Conservation (phyloP, 495 filamentous ascomycete species). For the Aspergillus campestris region DNA sequence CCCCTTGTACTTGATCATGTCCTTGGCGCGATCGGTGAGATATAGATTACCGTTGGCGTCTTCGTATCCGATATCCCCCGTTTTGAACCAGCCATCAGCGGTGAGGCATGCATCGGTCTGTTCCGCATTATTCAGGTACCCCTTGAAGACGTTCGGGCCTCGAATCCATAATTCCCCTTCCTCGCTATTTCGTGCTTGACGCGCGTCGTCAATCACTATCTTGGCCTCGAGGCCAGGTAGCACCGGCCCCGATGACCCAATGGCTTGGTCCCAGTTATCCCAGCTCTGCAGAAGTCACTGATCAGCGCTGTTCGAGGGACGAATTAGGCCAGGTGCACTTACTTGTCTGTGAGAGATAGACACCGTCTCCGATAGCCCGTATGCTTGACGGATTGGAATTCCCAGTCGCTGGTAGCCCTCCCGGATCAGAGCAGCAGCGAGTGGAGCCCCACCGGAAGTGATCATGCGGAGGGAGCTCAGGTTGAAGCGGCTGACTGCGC, state of each 20-base stretch:
- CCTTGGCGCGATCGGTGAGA: slow-evolving; percentile 74
- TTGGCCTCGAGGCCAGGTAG: no score
- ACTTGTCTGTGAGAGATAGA: slow-evolving; percentile 33
- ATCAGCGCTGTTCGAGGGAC: no score
- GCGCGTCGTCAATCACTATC: no score
- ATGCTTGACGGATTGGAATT: slow-evolving; percentile 61
- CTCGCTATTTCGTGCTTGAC: no score
- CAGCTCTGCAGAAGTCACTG: no score
- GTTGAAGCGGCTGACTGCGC: slow-evolving; percentile 57
- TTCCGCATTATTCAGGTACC: no score
- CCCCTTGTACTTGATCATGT: slow-evolving; percentile 73
- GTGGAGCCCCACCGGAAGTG: slow-evolving; percentile 67
- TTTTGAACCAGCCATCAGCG: slow-evolving; percentile 40
- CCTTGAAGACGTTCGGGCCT: no score
- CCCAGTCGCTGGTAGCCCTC: slow-evolving; percentile 55
- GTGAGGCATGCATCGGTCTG: no score
- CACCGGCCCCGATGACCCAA: no score
- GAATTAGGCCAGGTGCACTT: not conserved
- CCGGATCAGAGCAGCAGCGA: slow-evolving; percentile 61
- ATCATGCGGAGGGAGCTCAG: slow-evolving; percentile 59
- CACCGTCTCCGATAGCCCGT: slow-evolving; percentile 59
- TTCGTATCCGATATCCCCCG: slow-evolving; percentile 46
- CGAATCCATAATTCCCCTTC: no score
- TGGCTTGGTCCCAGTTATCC: no score
- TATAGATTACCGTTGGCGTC: slow-evolving; percentile 57